phyloP scores from a whole-genome alignment of 2,329 filamentous ascomycete species.

The Ceratocystis colombiana region DNA sequence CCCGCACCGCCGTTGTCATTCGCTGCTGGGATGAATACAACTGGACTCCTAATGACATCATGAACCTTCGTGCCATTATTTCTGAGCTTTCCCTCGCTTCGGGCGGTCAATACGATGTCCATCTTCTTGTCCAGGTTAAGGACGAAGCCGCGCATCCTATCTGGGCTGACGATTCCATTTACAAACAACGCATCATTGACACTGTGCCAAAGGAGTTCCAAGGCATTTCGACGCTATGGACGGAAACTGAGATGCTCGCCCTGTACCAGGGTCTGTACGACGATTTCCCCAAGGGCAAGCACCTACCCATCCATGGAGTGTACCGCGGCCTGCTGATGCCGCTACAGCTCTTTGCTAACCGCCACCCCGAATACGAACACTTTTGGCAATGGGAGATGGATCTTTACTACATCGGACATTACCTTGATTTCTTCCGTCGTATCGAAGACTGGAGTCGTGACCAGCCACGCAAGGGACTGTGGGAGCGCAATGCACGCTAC shows the following conservation, averaged over 20 bases:
- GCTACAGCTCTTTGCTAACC: conserved; percentile 82
- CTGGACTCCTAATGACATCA: conserved; percentile 69
- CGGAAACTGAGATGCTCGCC: conserved; percentile 81
- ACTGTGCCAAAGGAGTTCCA: conserved; percentile 74
- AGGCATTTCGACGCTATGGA: conserved; percentile 85
- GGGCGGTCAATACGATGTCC: conserved; percentile 76
- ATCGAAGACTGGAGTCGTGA: conserved; percentile 57
- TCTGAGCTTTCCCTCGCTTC: conserved; percentile 70
- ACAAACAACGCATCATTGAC: conserved; percentile 55
- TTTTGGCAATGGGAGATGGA: conserved; percentile 98
- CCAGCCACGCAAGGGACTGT: conserved; percentile 69
- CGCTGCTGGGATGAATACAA: conserved; percentile 71
- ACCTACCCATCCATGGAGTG: conserved; percentile 76
- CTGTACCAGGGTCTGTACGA: conserved; percentile 83
- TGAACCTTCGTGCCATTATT: conserved; percentile 75
- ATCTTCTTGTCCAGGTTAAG: conserved; percentile 76
- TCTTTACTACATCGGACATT: conserved; percentile 79
- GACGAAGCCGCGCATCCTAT: conserved; percentile 63
- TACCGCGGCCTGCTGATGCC: conserved; percentile 92
- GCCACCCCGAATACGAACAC: conserved; percentile 79
- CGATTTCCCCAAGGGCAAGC: conserved; percentile 52
- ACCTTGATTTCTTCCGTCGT: conserved; percentile 63
- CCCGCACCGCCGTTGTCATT: conserved; percentile 68
- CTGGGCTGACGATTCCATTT: conserved; percentile 64
- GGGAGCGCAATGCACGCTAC: conserved; percentile 70